Evolutionary conservation across 148 eudicot genomes (phyloP).

Genomic region (Persicaria tinctoria): DNA sequence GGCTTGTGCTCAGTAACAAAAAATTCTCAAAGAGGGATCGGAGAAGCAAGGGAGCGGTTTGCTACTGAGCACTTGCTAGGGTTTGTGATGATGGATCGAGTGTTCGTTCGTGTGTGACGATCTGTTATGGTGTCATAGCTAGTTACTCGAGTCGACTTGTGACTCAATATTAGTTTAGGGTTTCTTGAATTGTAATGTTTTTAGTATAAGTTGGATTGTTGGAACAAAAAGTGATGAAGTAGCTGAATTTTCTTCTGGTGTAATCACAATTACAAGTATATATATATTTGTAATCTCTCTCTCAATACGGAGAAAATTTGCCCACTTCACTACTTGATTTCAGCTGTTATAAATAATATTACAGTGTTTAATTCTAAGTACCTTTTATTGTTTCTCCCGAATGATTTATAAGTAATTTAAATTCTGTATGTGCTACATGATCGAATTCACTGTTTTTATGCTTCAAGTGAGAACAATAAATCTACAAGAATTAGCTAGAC

Average conservation of each 20-base stretch:
- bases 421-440: no score
- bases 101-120: not conserved
- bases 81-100: not conserved
- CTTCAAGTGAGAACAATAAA: no score
- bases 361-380: no score
- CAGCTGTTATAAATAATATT: no score
- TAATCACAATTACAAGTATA: no score
- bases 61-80: constrained; percentile 17
- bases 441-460: no score
- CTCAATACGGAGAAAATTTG: not conserved
- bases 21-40: constrained; percentile 9
- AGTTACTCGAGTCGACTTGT: not conserved
- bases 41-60: constrained; percentile 13
- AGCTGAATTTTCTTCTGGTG: constrained; percentile 8
- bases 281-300: not conserved
- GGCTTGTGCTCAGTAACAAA: constrained; percentile 19
- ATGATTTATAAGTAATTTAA: no score
- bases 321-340: constrained; percentile 6
- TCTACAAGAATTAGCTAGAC: no score
- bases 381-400: no score
- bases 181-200: not conserved
- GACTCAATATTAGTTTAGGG: not conserved
- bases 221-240: constrained; percentile 16
- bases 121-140: no score
- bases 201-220: constrained; percentile 6